These are phyloP conservation scores for Protomyces pachydermus DNA, from an alignment of 1,139 yeast species.

Conservation along the genomic window DNA sequence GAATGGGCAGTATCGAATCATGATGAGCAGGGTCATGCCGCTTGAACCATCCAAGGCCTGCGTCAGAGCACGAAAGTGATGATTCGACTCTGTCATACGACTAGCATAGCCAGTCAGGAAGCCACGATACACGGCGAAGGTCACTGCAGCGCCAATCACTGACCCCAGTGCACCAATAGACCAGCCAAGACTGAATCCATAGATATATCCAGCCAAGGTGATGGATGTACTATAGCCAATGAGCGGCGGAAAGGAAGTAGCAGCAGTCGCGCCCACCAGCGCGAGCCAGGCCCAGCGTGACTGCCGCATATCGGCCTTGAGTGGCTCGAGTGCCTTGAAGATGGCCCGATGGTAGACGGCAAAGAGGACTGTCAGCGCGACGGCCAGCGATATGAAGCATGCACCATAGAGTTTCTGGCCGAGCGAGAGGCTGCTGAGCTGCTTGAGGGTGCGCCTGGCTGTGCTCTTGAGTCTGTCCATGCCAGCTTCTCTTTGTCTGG, in stretches of 20 bases:
- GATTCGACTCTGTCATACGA: conserved; percentile 49
- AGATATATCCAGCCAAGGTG: conserved; percentile 66
- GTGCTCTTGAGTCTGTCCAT: background rate
- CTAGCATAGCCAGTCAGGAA: conserved; percentile 57
- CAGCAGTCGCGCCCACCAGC: conserved; percentile 48
- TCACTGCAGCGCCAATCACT: conserved; percentile 62
- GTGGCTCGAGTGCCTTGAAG: conserved; percentile 4
- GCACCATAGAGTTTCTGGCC: conserved; percentile 6
- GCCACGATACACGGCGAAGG: conserved; percentile 65
- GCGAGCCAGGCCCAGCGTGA: conserved; percentile 49
- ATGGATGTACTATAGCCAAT: conserved; percentile 64
- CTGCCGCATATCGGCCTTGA: conserved; percentile 4
- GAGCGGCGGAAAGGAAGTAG: conserved; percentile 77
- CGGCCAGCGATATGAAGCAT: background rate
- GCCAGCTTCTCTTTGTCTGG: background rate
- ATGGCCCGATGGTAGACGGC: conserved; percentile 6
- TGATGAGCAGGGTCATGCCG: conserved; percentile 59
- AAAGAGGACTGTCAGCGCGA: conserved; percentile 1
- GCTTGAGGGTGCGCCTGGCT: background rate
- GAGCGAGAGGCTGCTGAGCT: background rate
- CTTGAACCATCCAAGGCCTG: conserved; percentile 61
- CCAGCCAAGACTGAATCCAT: conserved; percentile 81
- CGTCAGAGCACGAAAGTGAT: conserved; percentile 67
- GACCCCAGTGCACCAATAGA: conserved; percentile 65
- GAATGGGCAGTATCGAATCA: conserved; percentile 80